A percentile compares a stretch with the other conserved stretches of the same genome.
phyloP scores from a whole-genome alignment of 257 asterid species.

The Ajuga chamaepitys region DNA sequence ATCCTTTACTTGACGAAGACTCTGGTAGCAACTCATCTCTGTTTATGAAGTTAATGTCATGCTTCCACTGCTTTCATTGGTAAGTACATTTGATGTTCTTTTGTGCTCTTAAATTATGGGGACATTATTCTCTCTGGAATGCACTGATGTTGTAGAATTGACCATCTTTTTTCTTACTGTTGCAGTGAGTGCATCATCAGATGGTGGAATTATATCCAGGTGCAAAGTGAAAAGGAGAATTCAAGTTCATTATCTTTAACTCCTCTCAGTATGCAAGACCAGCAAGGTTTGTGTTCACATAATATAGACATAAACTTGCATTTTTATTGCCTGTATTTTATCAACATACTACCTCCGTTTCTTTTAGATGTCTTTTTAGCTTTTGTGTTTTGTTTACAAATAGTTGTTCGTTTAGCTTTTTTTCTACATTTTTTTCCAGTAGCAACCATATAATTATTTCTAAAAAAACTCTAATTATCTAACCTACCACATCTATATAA shows the following conservation, averaged over 20 bases:
- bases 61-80: conserved; percentile 99
- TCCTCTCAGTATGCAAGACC: conserved; percentile 32
- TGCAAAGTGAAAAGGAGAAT: conserved; percentile 37
- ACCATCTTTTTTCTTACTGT: not conserved
- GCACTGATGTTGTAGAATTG: not conserved
- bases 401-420: too few relatives aligned
- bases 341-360: not conserved
- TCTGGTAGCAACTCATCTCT: conserved; percentile 35
- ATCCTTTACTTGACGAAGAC: conserved; percentile 71
- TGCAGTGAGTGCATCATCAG: conserved; percentile 76
- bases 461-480: too few relatives aligned
- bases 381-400: too few relatives aligned
- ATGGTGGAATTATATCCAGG: conserved; percentile 79
- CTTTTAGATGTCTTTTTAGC: not conserved
- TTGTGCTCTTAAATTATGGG: not conserved
- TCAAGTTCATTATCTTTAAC: conserved; percentile 30
- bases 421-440: too few relatives aligned
- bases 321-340: not conserved
- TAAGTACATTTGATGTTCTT: conserved; percentile 21
- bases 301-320: not conserved
- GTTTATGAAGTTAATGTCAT: conserved; percentile 97
- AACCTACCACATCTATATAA: too few relatives aligned
- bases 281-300: conserved; percentile 35
- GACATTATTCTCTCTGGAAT: not conserved
- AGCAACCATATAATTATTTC: too few relatives aligned